Evolutionary conservation across 257 asterid genomes (phyloP), one percentile per base, ranked within the genome.

Genomic region (Capsicum baccatum): DNA sequence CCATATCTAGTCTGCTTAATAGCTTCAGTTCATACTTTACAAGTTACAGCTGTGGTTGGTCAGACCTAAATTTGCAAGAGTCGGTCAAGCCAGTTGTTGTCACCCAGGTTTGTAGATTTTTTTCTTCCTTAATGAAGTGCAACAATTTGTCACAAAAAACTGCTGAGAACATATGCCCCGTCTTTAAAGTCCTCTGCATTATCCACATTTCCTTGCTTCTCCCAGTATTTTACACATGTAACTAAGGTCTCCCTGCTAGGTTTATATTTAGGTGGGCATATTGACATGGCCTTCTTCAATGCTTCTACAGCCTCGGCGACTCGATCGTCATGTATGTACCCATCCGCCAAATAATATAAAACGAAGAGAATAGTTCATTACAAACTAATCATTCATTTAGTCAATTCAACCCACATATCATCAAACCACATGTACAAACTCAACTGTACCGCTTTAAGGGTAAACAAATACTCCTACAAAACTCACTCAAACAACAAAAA

Each of bases 281-380:
- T 37, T 3, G 86, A 83, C 63, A 91, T 85, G 12, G 97, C 97
- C 90, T 91, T 92, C 89, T 90, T 88, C 92, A 93, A 86, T 9
- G 90, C 91, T 85, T 87, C 91, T 48, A 87, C 85, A 10, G 91
- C 92, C 80, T 89, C 84, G 9, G 79, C 19, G 56, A 91, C 88
- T 79, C 81, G 87, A 58, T 86, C 85, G 44, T 85, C 84, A 69
- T 79, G 68, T 5, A 91, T 78, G 85, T 89, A 93, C 15, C 95
- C 96, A 63, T 88, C 83, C 0, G 93, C 93, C 87, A 94, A 39
- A 5, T 39, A 39, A 39, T 26, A 26, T 26, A 26, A 26, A 26
- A 26, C 33, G 33, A 26, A 26, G 33, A 26, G 33, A 26, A 26
- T 26, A 26, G 33, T 26, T 26, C 33, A 26, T 26, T 26, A 26